Evolutionary conservation across 1,284 basidiomycete species (phyloP).

Genomic region (Ustilago loliicola): DNA sequence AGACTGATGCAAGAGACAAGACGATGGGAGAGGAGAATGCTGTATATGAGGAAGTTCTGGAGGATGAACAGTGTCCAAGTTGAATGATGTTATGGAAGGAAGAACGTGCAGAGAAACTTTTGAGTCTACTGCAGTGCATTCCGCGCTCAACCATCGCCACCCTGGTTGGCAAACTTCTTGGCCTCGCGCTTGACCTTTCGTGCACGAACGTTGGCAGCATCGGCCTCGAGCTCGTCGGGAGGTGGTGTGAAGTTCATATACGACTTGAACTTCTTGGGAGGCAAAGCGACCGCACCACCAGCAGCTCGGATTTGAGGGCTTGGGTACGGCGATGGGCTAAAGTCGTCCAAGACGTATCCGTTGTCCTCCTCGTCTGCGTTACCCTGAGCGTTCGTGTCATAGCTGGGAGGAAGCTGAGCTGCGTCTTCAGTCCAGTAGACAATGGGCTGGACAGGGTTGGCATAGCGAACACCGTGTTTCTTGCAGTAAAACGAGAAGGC

Average conservation of each 20-base stretch:
- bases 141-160: slow-evolving; percentile 51
- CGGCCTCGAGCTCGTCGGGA: slow-evolving; percentile 57
- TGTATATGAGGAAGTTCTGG: slow-evolving; percentile 1
- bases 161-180: slow-evolving; percentile 54
- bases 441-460: slow-evolving; percentile 59
- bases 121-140: too few species aligned
- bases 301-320: slow-evolving; percentile 47
- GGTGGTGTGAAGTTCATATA: slow-evolving; percentile 66
- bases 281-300: slow-evolving; percentile 35
- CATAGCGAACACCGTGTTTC: slow-evolving; percentile 66
- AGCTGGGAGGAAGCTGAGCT: slow-evolving; percentile 52
- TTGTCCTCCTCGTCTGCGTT: slow-evolving; percentile 39
- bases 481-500: slow-evolving; percentile 66
- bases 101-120: neutral
- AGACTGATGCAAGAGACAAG: slow-evolving; percentile 7
- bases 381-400: slow-evolving; percentile 34
- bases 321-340: slow-evolving; percentile 42
- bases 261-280: slow-evolving; percentile 53
- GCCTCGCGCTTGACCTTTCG: slow-evolving; percentile 45
- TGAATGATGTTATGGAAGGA: neutral
- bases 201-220: slow-evolving; percentile 31
- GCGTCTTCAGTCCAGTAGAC: slow-evolving; percentile 63
- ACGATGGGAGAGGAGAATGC: slow-evolving; percentile 4
- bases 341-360: slow-evolving; percentile 55
- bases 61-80: slow-evolving; percentile 2